Base-by-base conservation (phyloP, 2,329 filamentous ascomycete species). In the Ophiostoma fasciatum region DNA sequence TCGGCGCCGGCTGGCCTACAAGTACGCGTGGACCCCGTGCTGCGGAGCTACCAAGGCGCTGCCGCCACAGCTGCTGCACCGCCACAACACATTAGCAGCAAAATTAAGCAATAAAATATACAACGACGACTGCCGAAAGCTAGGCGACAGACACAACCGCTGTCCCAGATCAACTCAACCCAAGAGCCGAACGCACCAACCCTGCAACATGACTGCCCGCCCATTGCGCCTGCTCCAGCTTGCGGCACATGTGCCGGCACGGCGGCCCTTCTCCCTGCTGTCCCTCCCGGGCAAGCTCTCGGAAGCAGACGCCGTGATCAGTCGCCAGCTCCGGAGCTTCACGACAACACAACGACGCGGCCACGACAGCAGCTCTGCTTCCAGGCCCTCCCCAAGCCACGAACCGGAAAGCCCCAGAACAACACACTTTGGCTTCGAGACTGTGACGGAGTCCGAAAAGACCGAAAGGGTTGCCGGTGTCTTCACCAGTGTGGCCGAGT, bases 381-480 rank as follows among this genome's bases (percentile, higher is more conserved):
- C 28, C 22, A 4, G 18, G 19, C 7, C 19, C 19, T 26, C 22
- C 4, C n/a, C 6, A 13, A 11, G 13, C 7, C 12, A 18, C 15
- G 6, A 6, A 2, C 4, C 22, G 2, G 14, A 14, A n/a, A 20
- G 23, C 9, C 38, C 35, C 22, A 49, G 30, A 42, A 46, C 78
- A 43, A 94, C 87, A 33, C 85, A 94, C 61, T 94, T 94, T 57
- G 87, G 87, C 35, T 94, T 84, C 56, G 71, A 87, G 60, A 88
- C 82, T 28, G 69, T 94, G 28, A 74, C 80, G 13, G 82, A 92
- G 54, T 66, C 74, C 9, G 67, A 90, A 56, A 94, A 94, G 60
- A 63, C 61, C 30, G 51, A 66, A 46, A 57, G 62, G 67, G 87
- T 94, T 28, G 81, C 81, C 41, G 75, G 73, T 28, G 90, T 98